These are phyloP conservation scores for Neurospora tetraspora DNA, from an alignment of 495 filamentous ascomycete genomes.

Conservation along the genomic window DNA sequence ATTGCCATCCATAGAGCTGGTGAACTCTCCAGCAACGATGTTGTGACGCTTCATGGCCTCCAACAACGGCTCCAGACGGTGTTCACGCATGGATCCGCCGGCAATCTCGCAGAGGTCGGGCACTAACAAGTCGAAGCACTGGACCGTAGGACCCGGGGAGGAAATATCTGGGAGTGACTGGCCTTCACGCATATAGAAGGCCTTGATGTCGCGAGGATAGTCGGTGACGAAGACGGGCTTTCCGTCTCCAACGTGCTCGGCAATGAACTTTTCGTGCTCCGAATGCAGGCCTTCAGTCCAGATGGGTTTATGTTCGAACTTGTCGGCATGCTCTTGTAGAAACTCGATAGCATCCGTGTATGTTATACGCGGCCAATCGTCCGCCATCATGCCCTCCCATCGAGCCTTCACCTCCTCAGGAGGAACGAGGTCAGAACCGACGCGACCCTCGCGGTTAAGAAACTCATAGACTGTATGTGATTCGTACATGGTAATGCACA, in stretches of 20 bases:
- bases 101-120: conserved; percentile 84
- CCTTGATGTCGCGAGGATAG: conserved; percentile 77
- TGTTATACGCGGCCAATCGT: conserved; percentile 72
- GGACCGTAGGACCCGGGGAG: conserved; percentile 51
- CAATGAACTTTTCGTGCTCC: conserved; percentile 89
- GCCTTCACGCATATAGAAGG: conserved; percentile 88
- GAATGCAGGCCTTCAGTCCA: conserved; percentile 75
- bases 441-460: conserved; percentile 18
- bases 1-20: not conserved
- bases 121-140: conserved; percentile 91
- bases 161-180: conserved; percentile 6
- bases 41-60: conserved; percentile 53
- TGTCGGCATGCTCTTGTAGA: conserved; percentile 50
- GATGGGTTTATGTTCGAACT: conserved; percentile 55
- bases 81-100: conserved; percentile 89
- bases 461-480: conserved; percentile 54
- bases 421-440: conserved; percentile 23
- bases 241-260: conserved; percentile 55
- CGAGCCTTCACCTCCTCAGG: conserved; percentile 47
- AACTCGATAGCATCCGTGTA: conserved; percentile 67
- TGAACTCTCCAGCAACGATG: conserved; percentile 3
- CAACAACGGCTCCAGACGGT: conserved; percentile 61
- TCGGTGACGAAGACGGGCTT: conserved; percentile 84
- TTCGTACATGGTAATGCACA: conserved; percentile 44
- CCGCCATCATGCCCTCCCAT: conserved; percentile 55